phyloP scores from a whole-genome alignment of 2,329 filamentous ascomycete species.

The Juglanconis oblonga region DNA sequence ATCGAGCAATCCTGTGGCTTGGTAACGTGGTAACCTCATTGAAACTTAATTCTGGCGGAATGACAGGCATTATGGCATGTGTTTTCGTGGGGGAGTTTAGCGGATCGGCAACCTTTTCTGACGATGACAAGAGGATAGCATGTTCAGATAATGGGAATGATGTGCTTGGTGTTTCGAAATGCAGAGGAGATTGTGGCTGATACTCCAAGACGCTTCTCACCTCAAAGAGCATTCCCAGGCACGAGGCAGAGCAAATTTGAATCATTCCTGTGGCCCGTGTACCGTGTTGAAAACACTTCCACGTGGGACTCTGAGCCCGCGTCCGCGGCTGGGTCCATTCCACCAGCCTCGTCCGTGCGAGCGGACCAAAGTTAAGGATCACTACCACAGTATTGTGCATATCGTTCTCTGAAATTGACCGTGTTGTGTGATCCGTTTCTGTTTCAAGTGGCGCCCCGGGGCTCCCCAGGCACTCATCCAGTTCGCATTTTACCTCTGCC shows the following conservation, averaged over 20 bases:
- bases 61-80: neutral
- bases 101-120: too few species aligned
- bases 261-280: neutral
- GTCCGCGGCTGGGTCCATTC: too few species aligned
- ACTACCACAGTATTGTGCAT: too few species aligned
- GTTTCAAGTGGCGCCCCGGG: conserved; percentile 2
- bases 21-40: conserved; percentile 1
- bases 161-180: too few species aligned
- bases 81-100: too few species aligned
- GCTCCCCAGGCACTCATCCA: neutral
- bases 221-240: neutral
- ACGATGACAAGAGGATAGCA: too few species aligned
- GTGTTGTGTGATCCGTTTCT: neutral
- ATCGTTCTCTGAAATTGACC: too few species aligned
- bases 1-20: conserved; percentile 1
- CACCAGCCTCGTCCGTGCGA: too few species aligned
- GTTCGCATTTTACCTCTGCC: neutral
- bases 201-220: too few species aligned
- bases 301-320: neutral
- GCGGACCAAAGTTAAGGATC: neutral
- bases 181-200: too few species aligned
- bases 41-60: neutral
- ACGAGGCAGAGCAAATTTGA: neutral
- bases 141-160: too few species aligned
- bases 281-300: neutral